Conservation (phyloP, 164 flowering plant genomes). For the Stephania cephalantha region DNA sequence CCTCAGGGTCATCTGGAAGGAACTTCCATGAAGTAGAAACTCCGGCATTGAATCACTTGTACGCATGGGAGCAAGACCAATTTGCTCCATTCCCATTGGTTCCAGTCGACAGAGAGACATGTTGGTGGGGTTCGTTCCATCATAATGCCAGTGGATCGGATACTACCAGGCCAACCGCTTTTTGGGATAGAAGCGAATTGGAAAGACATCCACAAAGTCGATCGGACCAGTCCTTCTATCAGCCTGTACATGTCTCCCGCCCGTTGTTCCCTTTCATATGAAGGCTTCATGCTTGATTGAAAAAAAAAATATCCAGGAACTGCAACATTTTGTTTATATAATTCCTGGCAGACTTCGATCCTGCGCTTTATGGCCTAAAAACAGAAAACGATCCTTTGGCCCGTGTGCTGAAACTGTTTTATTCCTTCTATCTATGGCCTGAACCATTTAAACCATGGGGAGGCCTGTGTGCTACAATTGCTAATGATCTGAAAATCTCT, state of each 20-base stretch:
- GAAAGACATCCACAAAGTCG: conserved; percentile 70
- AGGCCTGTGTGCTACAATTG: not conserved
- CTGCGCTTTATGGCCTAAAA: conserved; percentile 24
- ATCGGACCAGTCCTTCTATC: conserved; percentile 25
- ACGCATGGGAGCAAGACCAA: conserved; percentile 75
- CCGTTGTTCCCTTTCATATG: conserved; percentile 25
- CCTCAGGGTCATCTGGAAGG: conserved; percentile 46
- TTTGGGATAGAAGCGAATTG: conserved; percentile 64
- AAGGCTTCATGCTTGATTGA: conserved; percentile 14
- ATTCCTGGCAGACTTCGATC: conserved; percentile 15
- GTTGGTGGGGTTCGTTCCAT: conserved; percentile 54
- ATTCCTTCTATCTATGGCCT: not conserved
- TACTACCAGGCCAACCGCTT: conserved; percentile 37
- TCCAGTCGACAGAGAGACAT: conserved; percentile 57
- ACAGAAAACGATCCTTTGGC: conserved; percentile 22
- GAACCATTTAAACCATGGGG: not conserved
- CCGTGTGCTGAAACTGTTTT: not conserved
- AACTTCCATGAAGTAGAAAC: conserved; percentile 57
- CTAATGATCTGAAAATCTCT: not conserved
- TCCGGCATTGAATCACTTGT: conserved; percentile 35
- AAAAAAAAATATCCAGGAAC: conserved; percentile 11
- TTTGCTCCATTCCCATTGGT: conserved; percentile 44
- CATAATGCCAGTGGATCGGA: conserved; percentile 45
- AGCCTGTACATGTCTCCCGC: conserved; percentile 13
- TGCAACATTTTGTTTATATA: conserved; percentile 25